Evolutionary conservation across 1,284 basidiomycete genomes (phyloP), one percentile per base, ranked within the genome.

Genomic region (Puccinia hordei): DNA sequence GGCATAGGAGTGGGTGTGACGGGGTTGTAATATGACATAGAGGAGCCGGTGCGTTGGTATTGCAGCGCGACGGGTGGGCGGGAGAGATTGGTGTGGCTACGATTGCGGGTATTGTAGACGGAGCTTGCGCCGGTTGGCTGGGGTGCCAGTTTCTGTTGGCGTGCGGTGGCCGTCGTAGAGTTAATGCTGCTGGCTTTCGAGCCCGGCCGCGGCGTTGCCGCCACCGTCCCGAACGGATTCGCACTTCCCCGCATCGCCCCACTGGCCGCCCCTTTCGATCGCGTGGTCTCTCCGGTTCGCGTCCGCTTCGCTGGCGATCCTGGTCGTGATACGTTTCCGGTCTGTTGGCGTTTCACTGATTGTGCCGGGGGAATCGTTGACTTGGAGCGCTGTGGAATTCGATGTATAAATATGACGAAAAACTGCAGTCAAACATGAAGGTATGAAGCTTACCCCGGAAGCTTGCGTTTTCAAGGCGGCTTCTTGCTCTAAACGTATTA

Each of bases 381-480:
- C 33, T 69, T 78, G 13, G 63, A 53, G 13, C 63, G 65, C 75
- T 69, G 33, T 9, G 27, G 6, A 72, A 49, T 27, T 22, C 41
- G 19, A 44, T 35, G 4, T 6, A 65, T 27, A 65, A 8, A 22
- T 59, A 30, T 38, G 61, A 2, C 30, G 6, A 73, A 44, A 8
- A 33, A 13, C 30, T 53, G 22, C 3, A 27, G 13, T 27, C 35
- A 22, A 13, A 24, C 19, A 22, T 15, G 38, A 44, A n/a, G 33
- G 10, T 12, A 27, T 24, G 44, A 46, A 22, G 55, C 44, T 49
- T 46, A 53, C 69, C 41, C 41, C 66, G 66, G 66, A 68, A 35
- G 69, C 51, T 55, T 68, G 61, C 9, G 94, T 92, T 86, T 93
- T 93, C 82, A 92, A 92, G 3, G 88, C 87, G 63, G 87, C 86